Evolutionary conservation across 768 basidiomycete species (phyloP), one percentile per base, ranked within the genome.

Genomic region (Leccinum sublutescens): DNA sequence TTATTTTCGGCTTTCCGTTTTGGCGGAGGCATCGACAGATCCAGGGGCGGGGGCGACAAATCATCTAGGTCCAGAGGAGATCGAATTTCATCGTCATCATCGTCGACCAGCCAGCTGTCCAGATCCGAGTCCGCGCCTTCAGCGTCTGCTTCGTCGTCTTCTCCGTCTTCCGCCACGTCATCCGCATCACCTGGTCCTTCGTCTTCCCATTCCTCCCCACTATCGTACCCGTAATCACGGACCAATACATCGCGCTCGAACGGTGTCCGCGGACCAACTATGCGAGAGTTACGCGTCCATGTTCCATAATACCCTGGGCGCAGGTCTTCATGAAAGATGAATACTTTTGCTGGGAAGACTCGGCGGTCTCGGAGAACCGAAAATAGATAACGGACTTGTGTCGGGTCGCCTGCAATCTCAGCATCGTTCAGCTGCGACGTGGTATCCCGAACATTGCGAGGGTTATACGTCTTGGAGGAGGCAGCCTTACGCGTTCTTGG

Each of bases 231-330:
- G 71, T 98, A 99, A 74, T 98, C 94, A 55, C 91, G 81, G 12
- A 83, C 80, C 1, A 88, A 76, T 11, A 84, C 78, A 66, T 99
- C 97, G 63, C 84, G 83, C 2, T 81, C 85, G 60, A 96, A 88
- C 1, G 97, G 95, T 17, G 81, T 84, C 15, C 97, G 85, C 2
- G 95, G 88, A 1, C 93, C 89, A 59, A 98, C 85, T 34, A 84
- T 74, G 17, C 79, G 79, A 14, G 94, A 95, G 60, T 79, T 84
- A 55, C 89, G 87, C 8, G 94, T 95, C 88, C 92, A 98, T 6
- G 97, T 98, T 21, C 95, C 96, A 66, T 86, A 89, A 74, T 96
- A 98, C 1, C 94, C 94, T 12, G 97, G 96, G 51, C 97, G 85
- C 0, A 82, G 80, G 71, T 98, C 93, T 58, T 88, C 88, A 15